A percentile compares a stretch with the other conserved stretches of the same genome.
Conservation (phyloP, 2,329 filamentous ascomycete genomes). For the Bisporella sp. region DNA sequence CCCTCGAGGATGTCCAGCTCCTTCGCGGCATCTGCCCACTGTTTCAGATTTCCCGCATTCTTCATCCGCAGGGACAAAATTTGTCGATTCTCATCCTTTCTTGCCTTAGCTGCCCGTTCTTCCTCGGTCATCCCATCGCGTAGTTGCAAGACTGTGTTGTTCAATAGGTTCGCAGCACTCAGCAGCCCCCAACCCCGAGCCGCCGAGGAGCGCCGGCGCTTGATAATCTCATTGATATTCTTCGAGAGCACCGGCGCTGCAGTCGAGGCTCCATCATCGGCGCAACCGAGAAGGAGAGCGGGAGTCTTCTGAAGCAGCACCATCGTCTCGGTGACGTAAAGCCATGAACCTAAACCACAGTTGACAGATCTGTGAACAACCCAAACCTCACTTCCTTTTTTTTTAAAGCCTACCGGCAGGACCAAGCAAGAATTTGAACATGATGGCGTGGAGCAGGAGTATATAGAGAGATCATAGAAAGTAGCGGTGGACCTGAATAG, state of each 20-base stretch:
- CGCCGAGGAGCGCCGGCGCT: not conserved
- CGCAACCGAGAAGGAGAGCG: not conserved
- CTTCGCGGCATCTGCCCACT: slow-evolving; percentile 70
- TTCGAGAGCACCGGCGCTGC: not conserved
- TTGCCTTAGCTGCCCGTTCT: slow-evolving; percentile 40
- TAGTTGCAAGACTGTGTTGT: slow-evolving; percentile 18
- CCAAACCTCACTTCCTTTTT: too few relatives aligned
- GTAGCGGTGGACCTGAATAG: too few relatives aligned
- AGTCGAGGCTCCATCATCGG: not conserved
- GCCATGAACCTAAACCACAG: too few relatives aligned
- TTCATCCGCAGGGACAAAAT: slow-evolving; percentile 58
- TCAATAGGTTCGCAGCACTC: slow-evolving; percentile 18
- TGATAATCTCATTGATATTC: not conserved
- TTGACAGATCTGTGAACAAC: too few relatives aligned
- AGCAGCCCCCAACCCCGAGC: slow-evolving; percentile 17
- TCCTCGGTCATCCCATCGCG: slow-evolving; percentile 29
- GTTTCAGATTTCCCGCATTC: slow-evolving; percentile 57
- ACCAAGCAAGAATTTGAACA: too few relatives aligned
- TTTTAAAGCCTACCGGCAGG: too few relatives aligned
- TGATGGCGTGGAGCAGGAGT: too few relatives aligned
- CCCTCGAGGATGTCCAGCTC: slow-evolving; percentile 75
- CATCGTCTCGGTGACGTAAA: not conserved
- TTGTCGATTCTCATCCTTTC: slow-evolving; percentile 52
- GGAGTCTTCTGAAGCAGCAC: not conserved
- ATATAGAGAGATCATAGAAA: too few relatives aligned